A percentile compares a stretch with the other conserved stretches of the same genome.
phyloP scores from a whole-genome alignment of 1,284 basidiomycete species.

The Marasmius tenuissimus region DNA sequence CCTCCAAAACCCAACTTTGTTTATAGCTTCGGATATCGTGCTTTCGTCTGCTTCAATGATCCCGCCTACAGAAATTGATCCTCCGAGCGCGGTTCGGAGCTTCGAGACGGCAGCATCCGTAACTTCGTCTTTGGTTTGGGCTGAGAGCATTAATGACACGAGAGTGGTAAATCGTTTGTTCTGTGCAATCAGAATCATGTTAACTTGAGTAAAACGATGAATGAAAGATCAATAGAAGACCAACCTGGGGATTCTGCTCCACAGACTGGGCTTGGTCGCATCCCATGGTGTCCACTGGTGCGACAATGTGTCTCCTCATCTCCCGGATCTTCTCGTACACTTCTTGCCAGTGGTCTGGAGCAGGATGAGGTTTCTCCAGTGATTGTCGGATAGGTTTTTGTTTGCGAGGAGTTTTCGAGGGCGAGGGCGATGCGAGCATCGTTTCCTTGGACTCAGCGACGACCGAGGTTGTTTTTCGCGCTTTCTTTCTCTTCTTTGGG shows the following conservation, averaged over 20 bases:
- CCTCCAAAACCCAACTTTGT: slow-evolving; percentile 93
- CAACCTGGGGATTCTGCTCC: slow-evolving; percentile 69
- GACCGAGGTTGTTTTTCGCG: slow-evolving; percentile 25
- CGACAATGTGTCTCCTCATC: slow-evolving; percentile 73
- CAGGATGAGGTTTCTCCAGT: slow-evolving; percentile 69
- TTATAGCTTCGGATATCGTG: slow-evolving; percentile 72
- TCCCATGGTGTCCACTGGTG: slow-evolving; percentile 93
- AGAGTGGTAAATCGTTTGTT: slow-evolving; percentile 83
- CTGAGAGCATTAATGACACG: slow-evolving; percentile 92
- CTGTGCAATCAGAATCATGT: slow-evolving; percentile 33
- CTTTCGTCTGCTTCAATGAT: slow-evolving; percentile 66
- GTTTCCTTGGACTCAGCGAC: slow-evolving; percentile 10
- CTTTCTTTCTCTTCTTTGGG: slow-evolving; percentile 10
- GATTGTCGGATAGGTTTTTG: slow-evolving; percentile 50
- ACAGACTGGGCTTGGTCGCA: slow-evolving; percentile 68
- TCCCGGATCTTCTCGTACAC: slow-evolving; percentile 75
- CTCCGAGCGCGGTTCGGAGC: slow-evolving; percentile 73
- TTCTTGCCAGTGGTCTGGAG: slow-evolving; percentile 73
- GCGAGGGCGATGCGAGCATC: neutral
- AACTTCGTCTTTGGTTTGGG: slow-evolving; percentile 93
- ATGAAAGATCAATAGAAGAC: slow-evolving; percentile 9
- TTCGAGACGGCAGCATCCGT: slow-evolving; percentile 83
- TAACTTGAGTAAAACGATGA: slow-evolving; percentile 1
- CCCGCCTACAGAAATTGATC: slow-evolving; percentile 74
- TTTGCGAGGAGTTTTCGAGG: slow-evolving; percentile 33